Evolutionary conservation across 228 moss, liverwort and hornwort species (phyloP).

Genomic region (Sphagnum magellanicum): DNA sequence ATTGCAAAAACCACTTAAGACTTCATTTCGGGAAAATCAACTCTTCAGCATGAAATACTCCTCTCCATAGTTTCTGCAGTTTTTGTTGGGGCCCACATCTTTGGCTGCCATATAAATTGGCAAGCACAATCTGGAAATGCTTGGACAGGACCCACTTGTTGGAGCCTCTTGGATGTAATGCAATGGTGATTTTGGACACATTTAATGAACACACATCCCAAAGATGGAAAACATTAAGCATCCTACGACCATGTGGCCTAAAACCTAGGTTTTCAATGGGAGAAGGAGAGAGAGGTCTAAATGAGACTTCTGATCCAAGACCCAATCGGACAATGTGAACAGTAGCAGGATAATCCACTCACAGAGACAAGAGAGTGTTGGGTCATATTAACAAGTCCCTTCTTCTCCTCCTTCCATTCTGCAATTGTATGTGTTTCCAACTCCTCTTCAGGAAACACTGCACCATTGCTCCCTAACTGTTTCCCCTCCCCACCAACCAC

Average conservation of each 20-base stretch:
- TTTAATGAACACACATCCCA: neutral
- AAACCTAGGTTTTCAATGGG: no score
- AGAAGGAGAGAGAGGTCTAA: neutral
- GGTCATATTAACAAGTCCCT: slow-evolving; percentile 37
- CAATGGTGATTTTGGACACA: neutral
- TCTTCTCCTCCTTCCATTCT: slow-evolving; percentile 96
- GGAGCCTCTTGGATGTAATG: neutral
- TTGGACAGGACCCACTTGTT: neutral
- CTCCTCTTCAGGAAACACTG: slow-evolving; percentile 82
- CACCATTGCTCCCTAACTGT: slow-evolving; percentile 86
- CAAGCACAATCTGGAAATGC: no score
- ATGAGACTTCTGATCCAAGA: neutral
- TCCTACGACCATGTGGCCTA: neutral
- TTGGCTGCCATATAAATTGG: no score
- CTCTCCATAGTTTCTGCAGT: no score
- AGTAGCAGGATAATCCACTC: slow-evolving; percentile 12
- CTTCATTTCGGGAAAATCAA: no score
- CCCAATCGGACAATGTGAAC: no score
- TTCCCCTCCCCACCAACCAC: slow-evolving; percentile 10
- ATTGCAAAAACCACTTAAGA: neutral
- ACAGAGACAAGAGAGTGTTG: slow-evolving; percentile 73
- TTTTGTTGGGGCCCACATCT: no score
- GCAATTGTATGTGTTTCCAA: slow-evolving; percentile 96
- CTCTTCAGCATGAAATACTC: no score
- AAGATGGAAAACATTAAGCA: neutral